These are phyloP conservation scores for Globomyces pollinis-pini DNA, from an alignment of 192 early-diverging fungal species.

Conservation along the genomic window DNA sequence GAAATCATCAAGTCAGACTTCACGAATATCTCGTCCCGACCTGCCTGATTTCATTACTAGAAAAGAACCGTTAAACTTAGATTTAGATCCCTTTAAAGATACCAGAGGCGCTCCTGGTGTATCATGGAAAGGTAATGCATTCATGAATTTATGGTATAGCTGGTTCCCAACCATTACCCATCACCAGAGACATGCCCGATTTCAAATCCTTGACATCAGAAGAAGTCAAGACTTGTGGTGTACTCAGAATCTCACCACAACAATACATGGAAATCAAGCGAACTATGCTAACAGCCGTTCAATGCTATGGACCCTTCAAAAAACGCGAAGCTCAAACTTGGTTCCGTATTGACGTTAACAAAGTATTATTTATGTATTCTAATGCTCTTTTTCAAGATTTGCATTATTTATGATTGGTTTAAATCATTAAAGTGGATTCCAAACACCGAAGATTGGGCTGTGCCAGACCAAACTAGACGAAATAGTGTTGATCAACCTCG, in stretches of 20 bases:
- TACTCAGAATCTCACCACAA: conserved; percentile 71
- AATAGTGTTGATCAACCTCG: not conserved
- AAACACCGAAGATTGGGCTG: not conserved
- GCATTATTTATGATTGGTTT: conserved; percentile 82
- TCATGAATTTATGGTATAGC: not conserved
- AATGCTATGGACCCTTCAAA: conserved; percentile 54
- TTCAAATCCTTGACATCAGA: conserved; percentile 49
- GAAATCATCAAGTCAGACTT: not conserved
- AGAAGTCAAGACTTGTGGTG: conserved; percentile 67
- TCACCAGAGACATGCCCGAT: conserved; percentile 15
- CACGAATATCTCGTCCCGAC: not conserved
- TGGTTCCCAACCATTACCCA: conserved; percentile 15
- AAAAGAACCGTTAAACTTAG: not conserved
- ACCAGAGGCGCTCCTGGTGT: conserved; percentile 4
- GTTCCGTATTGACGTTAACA: conserved; percentile 91
- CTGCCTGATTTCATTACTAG: not conserved
- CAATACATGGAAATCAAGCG: conserved; percentile 81
- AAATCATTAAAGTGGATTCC: conserved; percentile 69
- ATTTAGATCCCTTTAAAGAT: conserved; percentile 1
- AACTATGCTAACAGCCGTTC: conserved; percentile 61
- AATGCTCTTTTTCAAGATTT: too few species aligned
- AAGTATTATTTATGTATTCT: conserved; percentile 22
- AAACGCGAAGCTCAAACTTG: conserved; percentile 90
- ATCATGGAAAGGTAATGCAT: conserved; percentile 13
- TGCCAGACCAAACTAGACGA: not conserved